phyloP scores from a whole-genome alignment of 108 stramenopile species.

The Pseudonitzschia pungens region DNA sequence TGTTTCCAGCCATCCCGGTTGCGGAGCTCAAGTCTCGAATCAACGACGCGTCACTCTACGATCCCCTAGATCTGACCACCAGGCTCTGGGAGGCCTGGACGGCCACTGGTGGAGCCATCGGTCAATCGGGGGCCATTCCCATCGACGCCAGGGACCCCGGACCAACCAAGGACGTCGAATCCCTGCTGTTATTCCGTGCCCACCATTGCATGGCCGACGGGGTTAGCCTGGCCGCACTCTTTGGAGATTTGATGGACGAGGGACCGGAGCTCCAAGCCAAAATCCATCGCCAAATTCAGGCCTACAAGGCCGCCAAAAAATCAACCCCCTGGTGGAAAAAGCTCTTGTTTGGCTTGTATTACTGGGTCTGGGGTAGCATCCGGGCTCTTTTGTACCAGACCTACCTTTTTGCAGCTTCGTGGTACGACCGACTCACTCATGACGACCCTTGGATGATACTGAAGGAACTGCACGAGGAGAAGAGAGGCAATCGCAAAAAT shows the following conservation, averaged over 20 bases:
- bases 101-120: conserved; percentile 54
- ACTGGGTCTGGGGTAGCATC: conserved; percentile 58
- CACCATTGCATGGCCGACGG: conserved; percentile 88
- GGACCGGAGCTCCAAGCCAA: conserved; percentile 59
- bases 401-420: conserved; percentile 39
- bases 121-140: conserved; percentile 33
- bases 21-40: conserved; percentile 63
- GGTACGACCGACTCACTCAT: not conserved
- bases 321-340: conserved; percentile 26
- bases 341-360: conserved; percentile 47
- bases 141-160: not conserved
- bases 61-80: conserved; percentile 58
- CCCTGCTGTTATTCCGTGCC: conserved; percentile 72
- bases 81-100: conserved; percentile 52
- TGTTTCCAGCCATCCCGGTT: conserved; percentile 32
- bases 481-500: not conserved
- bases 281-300: conserved; percentile 43
- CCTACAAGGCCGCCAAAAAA: conserved; percentile 22
- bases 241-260: conserved; percentile 78
- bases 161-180: conserved; percentile 41
- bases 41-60: conserved; percentile 47
- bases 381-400: conserved; percentile 56
- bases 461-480: conserved; percentile 1
- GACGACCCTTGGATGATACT: conserved; percentile 48
- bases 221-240: conserved; percentile 64